Percentiles rank a stretch among this genome's conserved stretches.
These are phyloP conservation scores for Phaseolus lunatus DNA, from an alignment of 306 rosid species.

Conservation along the genomic window DNA sequence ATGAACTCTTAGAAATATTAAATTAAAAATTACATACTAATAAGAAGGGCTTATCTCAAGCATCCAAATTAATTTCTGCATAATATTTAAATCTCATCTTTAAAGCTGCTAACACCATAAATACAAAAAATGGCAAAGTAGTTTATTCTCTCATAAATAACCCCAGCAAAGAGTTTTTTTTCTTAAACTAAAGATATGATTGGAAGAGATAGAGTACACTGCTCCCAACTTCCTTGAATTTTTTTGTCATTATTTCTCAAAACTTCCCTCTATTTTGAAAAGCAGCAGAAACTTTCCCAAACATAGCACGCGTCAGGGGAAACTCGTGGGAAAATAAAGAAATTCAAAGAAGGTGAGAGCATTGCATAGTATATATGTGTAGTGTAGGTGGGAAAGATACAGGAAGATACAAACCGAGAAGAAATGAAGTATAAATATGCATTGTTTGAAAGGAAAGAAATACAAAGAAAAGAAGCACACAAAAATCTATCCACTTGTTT, in stretches of 20 bases:
- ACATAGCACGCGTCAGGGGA: neutral
- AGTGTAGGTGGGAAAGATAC: neutral
- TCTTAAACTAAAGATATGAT: constrained; percentile 6
- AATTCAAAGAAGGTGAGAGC: neutral
- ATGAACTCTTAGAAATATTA: neutral
- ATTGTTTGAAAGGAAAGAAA: neutral
- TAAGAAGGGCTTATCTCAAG: constrained; percentile 15
- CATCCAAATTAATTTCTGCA: neutral
- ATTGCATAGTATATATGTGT: neutral
- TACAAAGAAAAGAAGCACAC: too few relatives aligned
- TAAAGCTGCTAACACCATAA: constrained; percentile 24
- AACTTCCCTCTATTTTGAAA: constrained; percentile 24
- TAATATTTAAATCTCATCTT: neutral
- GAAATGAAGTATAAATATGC: neutral
- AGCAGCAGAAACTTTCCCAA: neutral
- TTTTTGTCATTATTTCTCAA: neutral
- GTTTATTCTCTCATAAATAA: neutral
- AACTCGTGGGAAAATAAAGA: constrained; percentile 5
- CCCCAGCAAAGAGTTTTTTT: neutral
- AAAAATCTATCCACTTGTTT: neutral
- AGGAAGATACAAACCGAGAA: neutral
- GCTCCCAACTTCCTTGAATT: constrained; percentile 20
- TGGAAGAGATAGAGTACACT: neutral
- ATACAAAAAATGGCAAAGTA: neutral
- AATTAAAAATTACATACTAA: constrained; percentile 32